Base-by-base conservation (phyloP, 2,329 filamentous ascomycete species). In the Sphaerulina populicola region DNA sequence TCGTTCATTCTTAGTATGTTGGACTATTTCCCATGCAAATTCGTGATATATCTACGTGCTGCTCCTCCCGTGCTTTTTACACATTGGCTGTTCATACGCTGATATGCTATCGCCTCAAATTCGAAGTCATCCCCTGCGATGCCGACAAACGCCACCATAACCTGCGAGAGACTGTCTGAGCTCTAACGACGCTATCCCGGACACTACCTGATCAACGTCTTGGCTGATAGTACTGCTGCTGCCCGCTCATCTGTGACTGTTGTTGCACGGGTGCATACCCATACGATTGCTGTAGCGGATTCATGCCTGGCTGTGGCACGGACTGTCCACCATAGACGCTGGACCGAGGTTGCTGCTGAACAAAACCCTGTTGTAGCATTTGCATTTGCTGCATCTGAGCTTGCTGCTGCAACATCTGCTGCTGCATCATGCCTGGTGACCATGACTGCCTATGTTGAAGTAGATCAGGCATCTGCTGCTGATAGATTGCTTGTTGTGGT, bases 271-370 rank as follows among this genome's bases (percentile, higher is more conserved):
- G 27, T 51, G 47, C 35, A 41, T 54, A 42, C 31, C 47, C 52
- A 30, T 45, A 49, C 14, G 18, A 29, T 9, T 41, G 37, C 40
- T 29, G 52, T n/a, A 47, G 47, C 15, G 29, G 31, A 7, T 30
- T 23, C 36, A 54, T 44, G 35, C 35, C 47, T 31, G 53, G 44
- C 35, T 54, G 56, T 47, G 56, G 54, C 23, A 54, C 51, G 47
- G 48, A 58, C 30, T 56, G 56, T 6, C 51, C 56, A 18, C 56
- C 56, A 48, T 49, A 57, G 3, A 52, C 54, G 11, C 49, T 50
- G 8, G 44, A 46, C 23, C 33, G 49, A 12, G 54, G 46, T 38
- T 49, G 54, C 29, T 53, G 46, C 6, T 15, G 29, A 40, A 48
- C 33, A 40, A 31, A 39, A 9, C 47, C 40, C 30, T 49, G 39